Base-by-base conservation (phyloP, 352 stramenopile genomes). In the Phytophthora constricta region DNA sequence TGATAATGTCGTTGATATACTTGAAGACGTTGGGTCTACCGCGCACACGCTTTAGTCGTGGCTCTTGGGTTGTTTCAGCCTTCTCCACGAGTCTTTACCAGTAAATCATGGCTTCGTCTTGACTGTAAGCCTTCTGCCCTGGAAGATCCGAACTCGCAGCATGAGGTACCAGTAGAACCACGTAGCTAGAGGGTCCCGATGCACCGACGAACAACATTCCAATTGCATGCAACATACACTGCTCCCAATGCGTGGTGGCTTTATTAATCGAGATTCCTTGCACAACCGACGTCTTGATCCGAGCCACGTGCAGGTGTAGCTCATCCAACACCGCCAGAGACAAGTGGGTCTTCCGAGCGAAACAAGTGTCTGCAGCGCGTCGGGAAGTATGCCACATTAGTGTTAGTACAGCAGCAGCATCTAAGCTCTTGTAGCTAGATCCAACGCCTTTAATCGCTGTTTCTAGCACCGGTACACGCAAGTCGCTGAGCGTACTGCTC, bases 81-180 rank as follows among this genome's bases (percentile, higher is more conserved):
- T 39, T 39, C 31, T 39, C 31, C 13, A 13, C 31, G 7, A 39
- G 31, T 7, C 13, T 39, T 13, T n/a, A n/a, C n/a, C n/a, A n/a
- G n/a, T n/a, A n/a, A n/a, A n/a, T n/a, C 31, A 59, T 49, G 11
- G 23, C 52, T 39, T 59, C 22, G 3, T 49, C 52, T 20, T 59
- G 37, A 13, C 52, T 59, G 33, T 59, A 59, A 3, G 52, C 50
- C 20, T 59, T 20, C 13, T 22, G 25, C 10, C 51, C 51, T 0
- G 51, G 51, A 28, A 58, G 20, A 48, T 58, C 51, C 2, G 51
- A 49, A 3, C 23, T 13, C 7, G 31, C 51, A 33, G 17, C 13
- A 13, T 45, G 51, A 3, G 51, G 23, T 4, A 49, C 34, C 14
- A 58, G 13, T 0, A 34, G 22, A 28, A 49, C n/a, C 2, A 58